Evolutionary conservation across 2,329 filamentous ascomycete genomes (phyloP).

Genomic region (Fusarium clavum): DNA sequence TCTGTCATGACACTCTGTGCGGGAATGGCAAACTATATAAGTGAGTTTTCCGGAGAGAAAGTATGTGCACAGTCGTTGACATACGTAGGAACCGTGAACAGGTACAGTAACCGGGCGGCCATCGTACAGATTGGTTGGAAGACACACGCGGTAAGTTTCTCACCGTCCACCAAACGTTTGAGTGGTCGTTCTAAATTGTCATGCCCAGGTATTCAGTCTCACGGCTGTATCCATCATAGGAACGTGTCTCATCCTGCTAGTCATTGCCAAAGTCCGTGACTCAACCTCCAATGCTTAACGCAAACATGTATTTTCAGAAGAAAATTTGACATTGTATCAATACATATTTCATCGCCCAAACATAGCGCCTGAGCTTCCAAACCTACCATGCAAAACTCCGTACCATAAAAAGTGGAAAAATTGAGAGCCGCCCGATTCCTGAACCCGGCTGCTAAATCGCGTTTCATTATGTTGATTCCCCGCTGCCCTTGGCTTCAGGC

Average conservation of each 20-base stretch:
- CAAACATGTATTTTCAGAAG: constrained; percentile 1
- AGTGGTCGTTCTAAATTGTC: background rate
- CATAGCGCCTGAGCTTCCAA: constrained; percentile 17
- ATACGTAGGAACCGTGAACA: constrained; percentile 72
- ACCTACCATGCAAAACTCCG: constrained; percentile 18
- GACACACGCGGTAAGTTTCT: constrained; percentile 78
- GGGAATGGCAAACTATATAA: constrained; percentile 89
- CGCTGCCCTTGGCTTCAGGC: constrained; percentile 4
- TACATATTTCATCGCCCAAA: constrained; percentile 19
- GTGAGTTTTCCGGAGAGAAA: constrained; percentile 54
- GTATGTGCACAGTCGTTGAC: background rate
- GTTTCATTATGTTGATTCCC: constrained; percentile 40
- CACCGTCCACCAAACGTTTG: background rate
- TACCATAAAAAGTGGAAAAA: constrained; percentile 11
- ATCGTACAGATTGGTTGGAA: constrained; percentile 95
- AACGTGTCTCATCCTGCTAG: constrained; percentile 72
- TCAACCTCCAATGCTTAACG: constrained; percentile 23
- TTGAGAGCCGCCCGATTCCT: constrained; percentile 7
- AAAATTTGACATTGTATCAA: constrained; percentile 2
- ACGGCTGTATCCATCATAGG: constrained; percentile 73
- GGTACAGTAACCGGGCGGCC: constrained; percentile 81
- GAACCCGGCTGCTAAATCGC: background rate
- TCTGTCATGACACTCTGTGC: constrained; percentile 79
- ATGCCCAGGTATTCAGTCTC: constrained; percentile 67
- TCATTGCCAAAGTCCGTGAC: constrained; percentile 56